A percentile compares a stretch with the other conserved stretches of the same genome.
Conservation (phyloP, 2,329 filamentous ascomycete species). For the Diaporthe longicolla region DNA sequence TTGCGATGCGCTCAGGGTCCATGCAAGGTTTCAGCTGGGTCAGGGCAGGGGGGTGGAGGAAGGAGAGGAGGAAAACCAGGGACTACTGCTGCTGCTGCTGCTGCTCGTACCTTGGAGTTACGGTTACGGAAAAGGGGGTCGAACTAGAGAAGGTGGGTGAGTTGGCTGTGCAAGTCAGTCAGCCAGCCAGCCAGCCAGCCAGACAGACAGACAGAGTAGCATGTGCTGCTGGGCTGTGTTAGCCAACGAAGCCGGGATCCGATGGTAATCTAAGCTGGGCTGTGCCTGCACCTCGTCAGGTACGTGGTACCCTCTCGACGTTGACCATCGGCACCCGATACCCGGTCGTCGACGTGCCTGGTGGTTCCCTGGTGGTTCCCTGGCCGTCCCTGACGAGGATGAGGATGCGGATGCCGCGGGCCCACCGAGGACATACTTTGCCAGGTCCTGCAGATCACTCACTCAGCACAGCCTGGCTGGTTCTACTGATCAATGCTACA, state of each 20-base stretch:
- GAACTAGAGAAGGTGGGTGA: constrained; percentile 17
- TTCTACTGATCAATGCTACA: background rate
- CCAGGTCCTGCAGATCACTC: constrained; percentile 19
- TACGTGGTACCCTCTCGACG: background rate
- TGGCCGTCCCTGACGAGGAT: constrained; percentile 2
- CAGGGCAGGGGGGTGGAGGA: constrained; percentile 11
- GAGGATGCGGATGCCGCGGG: background rate
- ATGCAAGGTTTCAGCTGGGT: constrained; percentile 36
- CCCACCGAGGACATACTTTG: constrained; percentile 15
- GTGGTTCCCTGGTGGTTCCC: background rate
- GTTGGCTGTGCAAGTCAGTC: constrained; percentile 24
- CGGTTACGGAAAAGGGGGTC: constrained; percentile 29
- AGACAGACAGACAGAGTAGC: too few relatives aligned
- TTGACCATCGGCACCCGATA: constrained; percentile 11
- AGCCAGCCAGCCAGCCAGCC: background rate
- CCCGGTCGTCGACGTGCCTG: constrained; percentile 21
- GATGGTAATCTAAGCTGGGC: background rate
- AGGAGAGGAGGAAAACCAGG: background rate
- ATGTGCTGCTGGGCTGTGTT: constrained; percentile 5
- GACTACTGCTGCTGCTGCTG: background rate
- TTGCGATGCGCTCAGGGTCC: constrained; percentile 32
- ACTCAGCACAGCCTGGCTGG: background rate
- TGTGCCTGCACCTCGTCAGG: constrained; percentile 21
- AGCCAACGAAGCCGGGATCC: constrained; percentile 15
- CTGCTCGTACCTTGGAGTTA: background rate